Conservation (phyloP, 2,329 filamentous ascomycete genomes). For the Rachicladosporium sp. region DNA sequence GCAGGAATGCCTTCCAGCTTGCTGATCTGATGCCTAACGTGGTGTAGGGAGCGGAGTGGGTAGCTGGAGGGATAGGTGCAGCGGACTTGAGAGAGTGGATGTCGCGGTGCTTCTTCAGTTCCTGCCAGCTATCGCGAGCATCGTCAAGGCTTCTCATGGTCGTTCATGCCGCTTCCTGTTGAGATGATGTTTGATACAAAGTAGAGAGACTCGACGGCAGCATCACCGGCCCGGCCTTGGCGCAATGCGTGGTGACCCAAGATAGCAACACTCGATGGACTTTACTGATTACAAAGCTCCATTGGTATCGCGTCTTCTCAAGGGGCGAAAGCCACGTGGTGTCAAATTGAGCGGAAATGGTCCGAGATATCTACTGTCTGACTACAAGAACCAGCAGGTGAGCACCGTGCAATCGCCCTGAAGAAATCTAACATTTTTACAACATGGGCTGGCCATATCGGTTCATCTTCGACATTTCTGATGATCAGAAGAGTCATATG, state of each 20-base stretch:
- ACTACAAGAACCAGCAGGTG: neutral
- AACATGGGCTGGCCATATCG: conserved; percentile 27
- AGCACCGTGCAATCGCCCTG: too few relatives aligned
- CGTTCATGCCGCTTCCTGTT: neutral
- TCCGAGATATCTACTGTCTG: neutral
- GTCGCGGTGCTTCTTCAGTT: conserved; percentile 16
- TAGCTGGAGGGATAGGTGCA: neutral
- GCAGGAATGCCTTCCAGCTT: conserved; percentile 85
- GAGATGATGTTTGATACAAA: neutral
- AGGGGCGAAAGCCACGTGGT: too few relatives aligned
- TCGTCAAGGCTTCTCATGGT: conserved; percentile 22
- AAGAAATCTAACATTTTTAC: too few relatives aligned
- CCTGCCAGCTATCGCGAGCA: conserved; percentile 22
- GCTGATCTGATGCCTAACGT: conserved; percentile 60
- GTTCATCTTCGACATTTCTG: conserved; percentile 36
- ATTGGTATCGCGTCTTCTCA: too few relatives aligned
- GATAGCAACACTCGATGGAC: too few relatives aligned
- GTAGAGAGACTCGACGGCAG: neutral
- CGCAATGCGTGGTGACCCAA: too few relatives aligned
- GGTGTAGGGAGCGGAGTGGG: conserved; percentile 3
- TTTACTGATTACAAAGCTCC: too few relatives aligned
- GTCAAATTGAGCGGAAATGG: too few relatives aligned
- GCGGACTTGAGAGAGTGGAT: conserved; percentile 20
- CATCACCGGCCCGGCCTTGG: too few relatives aligned
- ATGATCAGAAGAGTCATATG: conserved; percentile 38